Evolutionary conservation across 257 asterid genomes (phyloP), one percentile per base, ranked within the genome.

Genomic region (Echites panduratus): DNA sequence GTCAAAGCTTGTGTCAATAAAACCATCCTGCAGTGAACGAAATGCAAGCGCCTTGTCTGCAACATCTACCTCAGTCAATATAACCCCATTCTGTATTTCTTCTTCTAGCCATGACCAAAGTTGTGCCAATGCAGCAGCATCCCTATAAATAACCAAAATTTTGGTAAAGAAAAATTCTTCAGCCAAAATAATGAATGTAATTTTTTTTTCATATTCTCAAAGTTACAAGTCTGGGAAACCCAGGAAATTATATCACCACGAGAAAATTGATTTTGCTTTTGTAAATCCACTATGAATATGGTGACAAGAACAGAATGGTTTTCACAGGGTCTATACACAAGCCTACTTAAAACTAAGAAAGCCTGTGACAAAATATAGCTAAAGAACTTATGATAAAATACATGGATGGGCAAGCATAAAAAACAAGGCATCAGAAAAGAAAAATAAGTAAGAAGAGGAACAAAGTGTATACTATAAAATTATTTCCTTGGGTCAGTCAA

Each of bases 61-160:
- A 68, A 86, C 99, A 74, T 91, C 96, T 71, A 89, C 84, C 85
- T 95, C 99, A 35, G 96, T 90, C 78, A 92, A 83, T 73, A 80
- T 63, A 40, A 73, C 87, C 79, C 78, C 88, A 56, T 73, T 83
- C 57, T 74, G 41, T 47, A 95, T 85, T 84, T 90, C 90, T 66
- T 89, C 93, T 87, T 95, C 99, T 77, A 95, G 85, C 97, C 99
- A 95, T 29, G 89, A 86, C 97, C 98, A 95, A 79, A 95, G 92
- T 54, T 92, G 90, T 64, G 96, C 97, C 74, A 95, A 84, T 76
- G 97, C 98, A 66, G 97, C 97, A 27, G 97, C 98, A 81, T 95
- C 99, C 85, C 98, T 92, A 78, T 77, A 82, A 43, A 79, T 70
- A 78, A 35, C 35, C 41, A 61, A 32, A 38, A 16, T 47, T 69